phyloP scores from a whole-genome alignment of 83 land plant species.

The Thuja plicata region DNA sequence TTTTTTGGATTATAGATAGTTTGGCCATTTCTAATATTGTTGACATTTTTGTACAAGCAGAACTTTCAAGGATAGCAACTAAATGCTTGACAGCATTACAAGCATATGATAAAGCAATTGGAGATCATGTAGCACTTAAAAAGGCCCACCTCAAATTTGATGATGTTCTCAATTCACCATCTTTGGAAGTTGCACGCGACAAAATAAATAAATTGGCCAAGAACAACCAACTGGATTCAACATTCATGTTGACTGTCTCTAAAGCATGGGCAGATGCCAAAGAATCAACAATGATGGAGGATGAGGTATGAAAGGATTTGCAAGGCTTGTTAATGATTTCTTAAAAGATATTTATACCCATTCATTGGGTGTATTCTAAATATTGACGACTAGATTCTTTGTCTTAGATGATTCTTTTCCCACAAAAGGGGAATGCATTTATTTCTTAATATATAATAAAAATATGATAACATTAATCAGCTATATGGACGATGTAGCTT shows the following conservation, averaged over 20 bases:
- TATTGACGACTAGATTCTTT: not conserved
- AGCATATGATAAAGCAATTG: conserved; percentile 69
- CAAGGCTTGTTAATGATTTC: not conserved
- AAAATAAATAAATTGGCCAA: conserved; percentile 86
- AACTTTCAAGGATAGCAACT: conserved; percentile 61
- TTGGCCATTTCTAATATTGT: not conserved
- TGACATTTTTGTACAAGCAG: conserved; percentile 29
- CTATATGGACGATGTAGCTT: not conserved
- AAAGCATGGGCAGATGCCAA: conserved; percentile 96
- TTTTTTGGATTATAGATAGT: not conserved
- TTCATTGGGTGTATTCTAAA: not conserved
- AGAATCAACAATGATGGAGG: conserved; percentile 81
- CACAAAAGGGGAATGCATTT: not conserved
- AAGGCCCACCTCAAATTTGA: conserved; percentile 81
- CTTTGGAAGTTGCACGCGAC: conserved; percentile 75
- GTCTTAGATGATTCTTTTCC: not conserved
- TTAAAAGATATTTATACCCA: not conserved
- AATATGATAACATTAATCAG: not conserved
- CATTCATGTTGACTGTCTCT: conserved; percentile 67
- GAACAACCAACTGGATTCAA: conserved; percentile 82
- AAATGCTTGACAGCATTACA: conserved; percentile 72
- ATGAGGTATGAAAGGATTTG: conserved; percentile 62
- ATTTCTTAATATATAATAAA: not conserved
- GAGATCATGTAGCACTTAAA: conserved; percentile 57
- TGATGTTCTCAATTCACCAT: conserved; percentile 84